Evolutionary conservation across 208 protist genomes (phyloP).

Genomic region (Tritrichomonas musculus): DNA sequence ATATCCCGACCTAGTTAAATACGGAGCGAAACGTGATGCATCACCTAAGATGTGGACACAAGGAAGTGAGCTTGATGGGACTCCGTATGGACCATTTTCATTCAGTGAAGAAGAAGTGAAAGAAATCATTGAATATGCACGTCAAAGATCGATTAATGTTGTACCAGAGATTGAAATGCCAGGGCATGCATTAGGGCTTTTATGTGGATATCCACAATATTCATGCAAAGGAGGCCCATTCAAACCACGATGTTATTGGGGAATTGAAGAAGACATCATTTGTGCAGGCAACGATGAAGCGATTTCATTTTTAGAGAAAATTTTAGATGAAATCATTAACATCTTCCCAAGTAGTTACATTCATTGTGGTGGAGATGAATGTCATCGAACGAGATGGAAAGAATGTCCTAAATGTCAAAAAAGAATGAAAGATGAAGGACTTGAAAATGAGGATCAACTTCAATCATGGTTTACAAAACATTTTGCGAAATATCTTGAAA

Average conservation of each 20-base stretch:
- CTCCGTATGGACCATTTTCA: too few relatives aligned
- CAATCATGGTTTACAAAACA: not conserved
- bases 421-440: not conserved
- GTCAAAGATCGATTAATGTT: not conserved
- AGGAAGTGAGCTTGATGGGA: too few relatives aligned
- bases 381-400: not conserved
- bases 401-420: not conserved
- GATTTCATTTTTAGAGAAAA: not conserved
- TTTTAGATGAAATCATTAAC: not conserved
- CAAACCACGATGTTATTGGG: too few relatives aligned
- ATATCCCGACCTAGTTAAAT: not conserved
- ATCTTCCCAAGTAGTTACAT: slow-evolving; percentile 11
- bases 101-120: slow-evolving; percentile 12
- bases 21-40: not conserved
- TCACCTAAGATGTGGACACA: too few relatives aligned
- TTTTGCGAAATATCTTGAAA: not conserved
- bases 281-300: not conserved
- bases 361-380: slow-evolving; percentile 5
- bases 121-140: slow-evolving; percentile 34
- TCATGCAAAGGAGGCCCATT: not conserved
- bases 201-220: not conserved
- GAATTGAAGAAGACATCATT: not conserved
- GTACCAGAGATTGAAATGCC: slow-evolving; percentile 35
- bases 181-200: not conserved
- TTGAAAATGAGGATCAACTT: not conserved